Evolutionary conservation across 371 early-diverging fungal species (phyloP).

Genomic region (Fennellomyces sp.): DNA sequence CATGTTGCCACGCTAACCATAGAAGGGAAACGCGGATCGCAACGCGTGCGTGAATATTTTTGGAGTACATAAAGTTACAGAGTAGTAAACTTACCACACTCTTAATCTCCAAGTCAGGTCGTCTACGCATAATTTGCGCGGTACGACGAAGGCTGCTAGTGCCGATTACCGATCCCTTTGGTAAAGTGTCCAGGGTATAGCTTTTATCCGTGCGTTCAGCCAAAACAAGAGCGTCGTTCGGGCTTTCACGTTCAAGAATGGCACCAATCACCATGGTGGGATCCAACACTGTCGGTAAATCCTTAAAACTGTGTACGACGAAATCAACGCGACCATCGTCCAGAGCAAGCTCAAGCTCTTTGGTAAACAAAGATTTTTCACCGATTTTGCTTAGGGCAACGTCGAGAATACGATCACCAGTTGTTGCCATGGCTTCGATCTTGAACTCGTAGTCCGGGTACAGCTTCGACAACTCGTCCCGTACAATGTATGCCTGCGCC

Average conservation of each 20-base stretch:
- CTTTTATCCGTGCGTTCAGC: constrained; percentile 30
- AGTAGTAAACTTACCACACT: constrained; percentile 68
- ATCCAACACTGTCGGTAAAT: constrained; percentile 90
- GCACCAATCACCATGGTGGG: constrained; percentile 86
- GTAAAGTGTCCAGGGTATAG: constrained; percentile 64
- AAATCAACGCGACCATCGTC: constrained; percentile 76
- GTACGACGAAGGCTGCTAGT: constrained; percentile 90
- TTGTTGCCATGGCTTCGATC: constrained; percentile 81
- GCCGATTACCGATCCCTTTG: constrained; percentile 83
- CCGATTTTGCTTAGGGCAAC: constrained; percentile 92
- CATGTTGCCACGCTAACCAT: constrained; percentile 43
- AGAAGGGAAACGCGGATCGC: constrained; percentile 3
- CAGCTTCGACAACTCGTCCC: constrained; percentile 50
- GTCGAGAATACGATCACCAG: constrained; percentile 86
- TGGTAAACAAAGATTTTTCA: constrained; percentile 91
- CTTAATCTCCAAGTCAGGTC: constrained; percentile 78
- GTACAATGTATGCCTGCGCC: constrained; percentile 82
- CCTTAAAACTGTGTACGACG: constrained; percentile 95
- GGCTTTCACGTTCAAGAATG: constrained; percentile 84
- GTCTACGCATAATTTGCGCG: constrained; percentile 84
- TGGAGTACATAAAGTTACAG: background rate
- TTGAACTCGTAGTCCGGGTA: constrained; percentile 55
- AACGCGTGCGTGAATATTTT: constrained; percentile 2
- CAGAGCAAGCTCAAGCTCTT: constrained; percentile 89
- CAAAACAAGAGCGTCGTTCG: constrained; percentile 86